These are phyloP conservation scores for Hypoxylon sp. DNA, from an alignment of 2,329 filamentous ascomycete genomes.

Conservation along the genomic window DNA sequence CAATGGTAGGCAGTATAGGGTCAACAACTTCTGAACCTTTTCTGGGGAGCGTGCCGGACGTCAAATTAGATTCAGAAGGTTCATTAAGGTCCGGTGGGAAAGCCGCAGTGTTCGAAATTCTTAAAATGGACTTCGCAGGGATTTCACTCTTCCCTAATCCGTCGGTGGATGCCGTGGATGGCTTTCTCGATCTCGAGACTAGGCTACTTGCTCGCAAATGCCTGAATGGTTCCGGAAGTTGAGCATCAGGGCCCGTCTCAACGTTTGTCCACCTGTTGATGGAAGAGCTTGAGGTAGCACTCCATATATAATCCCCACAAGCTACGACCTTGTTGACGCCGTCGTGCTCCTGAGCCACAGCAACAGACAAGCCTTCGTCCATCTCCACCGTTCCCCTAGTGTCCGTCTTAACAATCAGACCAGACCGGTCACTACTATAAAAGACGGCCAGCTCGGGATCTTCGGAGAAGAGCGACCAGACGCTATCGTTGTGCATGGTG, in stretches of 20 bases:
- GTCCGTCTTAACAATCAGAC: constrained; percentile 96
- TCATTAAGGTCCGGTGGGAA: constrained; percentile 73
- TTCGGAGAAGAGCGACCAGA: constrained; percentile 95
- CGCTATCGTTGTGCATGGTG: constrained; percentile 98
- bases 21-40: constrained; percentile 71
- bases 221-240: constrained; percentile 69
- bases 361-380: constrained; percentile 90
- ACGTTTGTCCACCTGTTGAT: constrained; percentile 94
- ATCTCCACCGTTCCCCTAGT: constrained; percentile 78
- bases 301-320: constrained; percentile 86
- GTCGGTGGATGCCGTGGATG: constrained; percentile 54
- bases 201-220: constrained; percentile 60
- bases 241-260: constrained; percentile 80
- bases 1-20: constrained; percentile 61
- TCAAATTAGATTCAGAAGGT: constrained; percentile 66
- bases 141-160: constrained; percentile 72
- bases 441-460: constrained; percentile 89
- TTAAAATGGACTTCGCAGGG: constrained; percentile 80
- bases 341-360: constrained; percentile 92
- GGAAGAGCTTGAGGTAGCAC: constrained; percentile 88
- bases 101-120: constrained; percentile 85
- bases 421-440: constrained; percentile 93
- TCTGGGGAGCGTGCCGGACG: constrained; percentile 59
- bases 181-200: constrained; percentile 55
- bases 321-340: constrained; percentile 78